phyloP scores from a whole-genome alignment of 148 eudicot genomes.

The Camellia japonica region DNA sequence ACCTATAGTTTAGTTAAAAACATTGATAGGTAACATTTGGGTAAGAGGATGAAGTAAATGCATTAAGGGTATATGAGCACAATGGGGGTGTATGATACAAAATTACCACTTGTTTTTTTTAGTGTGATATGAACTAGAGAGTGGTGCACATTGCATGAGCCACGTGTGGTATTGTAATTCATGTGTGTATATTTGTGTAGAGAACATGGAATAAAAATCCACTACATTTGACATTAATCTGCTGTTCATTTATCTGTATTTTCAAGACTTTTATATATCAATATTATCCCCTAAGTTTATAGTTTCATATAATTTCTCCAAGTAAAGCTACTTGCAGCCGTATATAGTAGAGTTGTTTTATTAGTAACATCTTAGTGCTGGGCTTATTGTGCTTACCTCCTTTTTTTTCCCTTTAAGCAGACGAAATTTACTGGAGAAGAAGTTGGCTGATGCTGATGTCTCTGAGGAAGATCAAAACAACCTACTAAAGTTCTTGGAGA shows the following conservation, averaged over 20 bases:
- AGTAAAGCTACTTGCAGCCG: background rate
- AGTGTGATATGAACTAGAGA: background rate
- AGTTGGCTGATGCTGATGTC: slow-evolving; percentile 93
- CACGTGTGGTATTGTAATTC: background rate
- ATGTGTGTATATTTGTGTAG: background rate
- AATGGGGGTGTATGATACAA: background rate
- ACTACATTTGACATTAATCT: background rate
- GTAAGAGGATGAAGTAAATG: background rate
- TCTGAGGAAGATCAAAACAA: slow-evolving; percentile 94
- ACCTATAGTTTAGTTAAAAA: background rate
- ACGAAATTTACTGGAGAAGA: slow-evolving; percentile 68
- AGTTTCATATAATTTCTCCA: background rate
- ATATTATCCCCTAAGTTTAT: background rate
- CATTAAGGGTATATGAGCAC: background rate
- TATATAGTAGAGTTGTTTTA: background rate
- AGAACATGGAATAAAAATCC: background rate
- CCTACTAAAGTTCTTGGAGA: slow-evolving; percentile 79
- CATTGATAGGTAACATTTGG: slow-evolving; percentile 5
- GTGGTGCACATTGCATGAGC: background rate
- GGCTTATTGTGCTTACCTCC: background rate
- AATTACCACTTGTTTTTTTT: background rate
- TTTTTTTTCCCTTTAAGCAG: slow-evolving; percentile 34
- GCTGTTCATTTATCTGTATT: background rate
- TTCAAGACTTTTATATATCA: background rate
- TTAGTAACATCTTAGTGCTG: background rate